Base-by-base conservation (phyloP, 2,329 filamentous ascomycete species). In the Incumbomyces lentus region DNA sequence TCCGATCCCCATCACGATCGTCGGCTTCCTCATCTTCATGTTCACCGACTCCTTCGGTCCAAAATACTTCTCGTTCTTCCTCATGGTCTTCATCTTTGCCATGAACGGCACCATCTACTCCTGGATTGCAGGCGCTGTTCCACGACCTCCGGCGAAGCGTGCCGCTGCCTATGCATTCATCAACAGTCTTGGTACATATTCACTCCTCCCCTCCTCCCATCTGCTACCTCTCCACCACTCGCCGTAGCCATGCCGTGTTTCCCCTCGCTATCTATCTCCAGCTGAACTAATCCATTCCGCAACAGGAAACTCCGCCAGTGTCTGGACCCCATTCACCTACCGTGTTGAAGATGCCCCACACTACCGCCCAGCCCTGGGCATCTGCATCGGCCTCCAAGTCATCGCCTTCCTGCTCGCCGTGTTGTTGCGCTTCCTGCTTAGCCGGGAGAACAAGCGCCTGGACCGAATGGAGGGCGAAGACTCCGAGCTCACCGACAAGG, bases 11-110 rank as follows among this genome's bases (percentile, higher is more conserved):
- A 61, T 76, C 51, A 68, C 69, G 7, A 71, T 76, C 33, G 52
- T 69, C 22, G 74, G 74, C 6, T 74, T 69, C 44, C 55, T 76
- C 34, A 62, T 78, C 47, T 78, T 76, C 62, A 76, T 78, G 70
- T 69, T 68, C 3, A 72, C 69, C 11, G 55, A 66, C 6, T 55
- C 55, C 17, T 77, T 78, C 45, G 75, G 70, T 0, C 66, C 74
- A 0, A 68, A 72, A 22, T 79, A 78, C 62, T 72, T 77, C 60
- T 68, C 68, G 19, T 62, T 76, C 49, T 78, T 77, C 64, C 62
- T 76, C 30, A 70, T 76, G 44, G 33, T 47, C 63, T 76, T 77
- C 53, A 67, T 78, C 49, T 76, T 77, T 52, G 68, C 71, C n/a
- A 71, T 72, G 60, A 74, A 74, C 61, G 70, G 69, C 30, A 74